Evolutionary conservation across 139 green algal genomes (phyloP).

Genomic region (Yamagishiella unicocca): DNA sequence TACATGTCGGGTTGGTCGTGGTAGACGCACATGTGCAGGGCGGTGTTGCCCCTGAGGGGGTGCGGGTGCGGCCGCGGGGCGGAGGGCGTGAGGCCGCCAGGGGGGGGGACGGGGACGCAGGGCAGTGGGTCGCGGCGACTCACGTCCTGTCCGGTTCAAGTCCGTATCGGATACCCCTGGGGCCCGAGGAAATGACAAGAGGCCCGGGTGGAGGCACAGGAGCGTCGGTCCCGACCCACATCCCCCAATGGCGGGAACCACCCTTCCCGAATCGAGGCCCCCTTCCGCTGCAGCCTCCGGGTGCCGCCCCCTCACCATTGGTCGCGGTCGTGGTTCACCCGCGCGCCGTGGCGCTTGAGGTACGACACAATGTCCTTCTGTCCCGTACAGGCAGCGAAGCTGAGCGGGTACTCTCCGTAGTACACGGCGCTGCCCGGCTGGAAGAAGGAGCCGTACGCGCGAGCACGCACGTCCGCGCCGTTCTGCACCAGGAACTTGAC

Average conservation of each 20-base stretch:
- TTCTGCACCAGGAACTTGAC: constrained; percentile 77
- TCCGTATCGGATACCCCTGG: no score
- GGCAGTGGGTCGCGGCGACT: no score
- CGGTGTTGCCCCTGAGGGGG: constrained; percentile 58
- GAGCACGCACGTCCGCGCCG: constrained; percentile 63
- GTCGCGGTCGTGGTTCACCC: constrained; percentile 66
- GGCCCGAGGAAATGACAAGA: no score
- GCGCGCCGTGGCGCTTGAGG: constrained; percentile 68
- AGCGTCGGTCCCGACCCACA: no score
- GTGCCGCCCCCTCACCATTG: constrained; percentile 30
- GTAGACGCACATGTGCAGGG: constrained; percentile 65
- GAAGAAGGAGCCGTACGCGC: constrained; percentile 74
- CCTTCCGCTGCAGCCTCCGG: not conserved
- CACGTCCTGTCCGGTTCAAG: no score
- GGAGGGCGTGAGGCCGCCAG: not conserved
- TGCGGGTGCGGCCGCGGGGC: no score
- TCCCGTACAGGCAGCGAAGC: constrained; percentile 69
- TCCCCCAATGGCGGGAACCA: no score
- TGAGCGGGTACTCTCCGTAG: constrained; percentile 74
- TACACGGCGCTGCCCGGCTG: constrained; percentile 59
- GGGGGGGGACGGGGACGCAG: no score
- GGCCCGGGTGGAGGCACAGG: no score
- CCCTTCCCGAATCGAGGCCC: no score
- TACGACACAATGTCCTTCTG: constrained; percentile 74
- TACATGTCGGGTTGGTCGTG: constrained; percentile 74